Evolutionary conservation across 139 green algal genomes (phyloP), one percentile per base, ranked within the genome.

Genomic region (Medakamo hakoo): DNA sequence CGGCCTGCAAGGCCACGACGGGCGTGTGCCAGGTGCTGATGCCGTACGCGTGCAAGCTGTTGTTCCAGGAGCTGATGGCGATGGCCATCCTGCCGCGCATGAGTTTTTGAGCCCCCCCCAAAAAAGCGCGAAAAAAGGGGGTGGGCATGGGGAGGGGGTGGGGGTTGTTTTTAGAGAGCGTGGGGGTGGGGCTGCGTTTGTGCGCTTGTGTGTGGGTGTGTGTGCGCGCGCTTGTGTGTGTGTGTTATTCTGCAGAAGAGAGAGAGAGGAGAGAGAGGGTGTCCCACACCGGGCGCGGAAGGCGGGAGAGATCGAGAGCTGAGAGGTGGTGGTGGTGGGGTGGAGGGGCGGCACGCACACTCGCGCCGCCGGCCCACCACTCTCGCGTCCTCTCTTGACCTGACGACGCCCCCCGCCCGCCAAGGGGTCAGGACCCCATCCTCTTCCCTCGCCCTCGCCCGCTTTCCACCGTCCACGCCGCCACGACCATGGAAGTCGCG

Each of bases 1-100:
- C 62, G 3, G 68, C 73, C 3, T 85, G 79, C 76, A 78, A 79
- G 49, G 65, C 60, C 52, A 75, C 59, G 18, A 82, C 69, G n/a
- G 71, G 69, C 64, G 73, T 84, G 48, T 24, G 60, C 32, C 77
- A 91, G 75, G 84, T 95, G 49, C 84, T 81, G 68, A 78, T 96
- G 63, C 88, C 88, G 4, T 96, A 95, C 63, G 88, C 88, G 26
- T 93, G 83, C 83, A 96, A 96, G 80, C 83, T 96, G 65, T 81
- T 96, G 48, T 93, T 95, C 76, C 88, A 96, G 75, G 88, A 96
- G 81, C 79, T 95, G 20, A 92, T 93, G 88, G 66, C 79, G n/a
- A 94, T 91, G 84, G 78, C 78, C 73, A 80, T 88, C 29, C 67
- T 75, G 4, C 76, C 76, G 4, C 74, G 73, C 56, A 59, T 85